Evolutionary conservation across 2,329 filamentous ascomycete species (phyloP).

Genomic region (Colletotrichum siamense): DNA sequence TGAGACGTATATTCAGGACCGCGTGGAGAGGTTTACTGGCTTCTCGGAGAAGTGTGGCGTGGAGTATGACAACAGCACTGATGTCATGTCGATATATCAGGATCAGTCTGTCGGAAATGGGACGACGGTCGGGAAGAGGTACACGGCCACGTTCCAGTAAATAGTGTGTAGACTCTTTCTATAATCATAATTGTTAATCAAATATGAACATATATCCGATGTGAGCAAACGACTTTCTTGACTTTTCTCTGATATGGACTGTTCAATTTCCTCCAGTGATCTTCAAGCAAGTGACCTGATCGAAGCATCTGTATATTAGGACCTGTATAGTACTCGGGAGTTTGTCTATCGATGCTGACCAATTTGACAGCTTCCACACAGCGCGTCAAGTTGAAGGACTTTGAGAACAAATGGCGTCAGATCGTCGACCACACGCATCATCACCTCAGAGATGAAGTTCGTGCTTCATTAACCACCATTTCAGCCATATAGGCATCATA

Average conservation of each 20-base stretch:
- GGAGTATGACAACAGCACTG: constrained; percentile 38
- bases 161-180: neutral
- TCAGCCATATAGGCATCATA: neutral
- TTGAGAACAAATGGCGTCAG: neutral
- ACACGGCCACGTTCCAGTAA: neutral
- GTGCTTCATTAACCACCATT: neutral
- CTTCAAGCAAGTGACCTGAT: rapidly evolving
- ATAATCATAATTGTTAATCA: neutral
- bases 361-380: neutral
- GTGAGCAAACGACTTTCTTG: neutral
- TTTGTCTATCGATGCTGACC: neutral
- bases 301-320: neutral
- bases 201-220: rapidly evolving
- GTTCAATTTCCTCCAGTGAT: rapidly evolving
- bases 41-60: constrained; percentile 45
- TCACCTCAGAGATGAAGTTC: neutral
- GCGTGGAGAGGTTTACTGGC: constrained; percentile 42
- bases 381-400: neutral
- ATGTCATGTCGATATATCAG: constrained; percentile 38
- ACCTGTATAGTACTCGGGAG: neutral
- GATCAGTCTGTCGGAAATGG: constrained; percentile 29
- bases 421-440: neutral
- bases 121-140: constrained; percentile 30
- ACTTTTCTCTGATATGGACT: neutral
- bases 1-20: constrained; percentile 40